Conservation (phyloP, 2,329 filamentous ascomycete genomes). For the Pestalotiopsis fici region DNA sequence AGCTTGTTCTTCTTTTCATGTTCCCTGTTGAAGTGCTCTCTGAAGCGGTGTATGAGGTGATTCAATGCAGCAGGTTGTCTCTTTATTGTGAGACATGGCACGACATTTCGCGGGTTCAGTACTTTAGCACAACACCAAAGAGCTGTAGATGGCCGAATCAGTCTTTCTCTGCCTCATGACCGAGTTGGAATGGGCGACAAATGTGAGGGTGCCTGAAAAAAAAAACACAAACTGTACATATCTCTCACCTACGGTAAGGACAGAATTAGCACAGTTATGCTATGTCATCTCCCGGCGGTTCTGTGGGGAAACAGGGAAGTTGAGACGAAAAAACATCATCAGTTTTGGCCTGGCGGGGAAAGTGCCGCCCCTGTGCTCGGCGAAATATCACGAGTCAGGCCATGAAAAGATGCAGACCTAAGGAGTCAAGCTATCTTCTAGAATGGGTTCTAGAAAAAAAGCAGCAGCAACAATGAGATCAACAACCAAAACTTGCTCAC, state of each 20-base stretch:
- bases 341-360: slow-evolving; percentile 8
- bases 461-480: not conserved
- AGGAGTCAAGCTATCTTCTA: not conserved
- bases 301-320: slow-evolving; percentile 5
- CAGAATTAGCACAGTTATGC: not conserved
- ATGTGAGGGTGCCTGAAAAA: not conserved
- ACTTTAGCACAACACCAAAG: not conserved
- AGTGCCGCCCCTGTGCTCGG: not conserved
- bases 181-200: not conserved
- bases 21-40: not conserved
- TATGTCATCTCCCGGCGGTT: slow-evolving; percentile 8
- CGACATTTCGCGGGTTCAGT: not conserved
- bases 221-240: not conserved
- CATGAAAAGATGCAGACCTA: not conserved
- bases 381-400: slow-evolving; percentile 5
- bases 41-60: too few species aligned
- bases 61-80: not conserved
- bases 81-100: not conserved
- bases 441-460: slow-evolving; percentile 1
- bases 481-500: not conserved
- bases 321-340: slow-evolving; percentile 5
- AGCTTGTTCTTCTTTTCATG: not conserved
- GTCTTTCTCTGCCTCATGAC: not conserved
- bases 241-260: not conserved
- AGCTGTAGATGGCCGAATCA: not conserved